Percentiles rank a stretch among this genome's conserved stretches.
phyloP scores from a whole-genome alignment of 2,329 filamentous ascomycete genomes.

The Rutstroemia sp. region DNA sequence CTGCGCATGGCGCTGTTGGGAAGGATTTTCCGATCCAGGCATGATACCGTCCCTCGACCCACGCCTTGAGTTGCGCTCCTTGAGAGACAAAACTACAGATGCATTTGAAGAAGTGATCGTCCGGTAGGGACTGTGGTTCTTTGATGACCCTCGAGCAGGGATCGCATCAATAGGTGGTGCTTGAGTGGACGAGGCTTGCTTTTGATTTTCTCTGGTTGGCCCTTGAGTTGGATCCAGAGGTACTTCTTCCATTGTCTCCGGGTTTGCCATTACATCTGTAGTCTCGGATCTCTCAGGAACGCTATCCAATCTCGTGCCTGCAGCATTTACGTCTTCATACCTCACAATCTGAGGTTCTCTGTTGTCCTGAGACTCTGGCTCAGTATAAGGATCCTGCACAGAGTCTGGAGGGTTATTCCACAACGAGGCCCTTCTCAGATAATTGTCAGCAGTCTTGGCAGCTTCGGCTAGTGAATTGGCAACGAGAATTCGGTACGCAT shows the following conservation, averaged over 20 bases:
- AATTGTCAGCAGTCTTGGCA: constrained; percentile 21
- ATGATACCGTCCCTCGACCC: background rate
- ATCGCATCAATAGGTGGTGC: constrained; percentile 3
- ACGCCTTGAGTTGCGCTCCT: background rate
- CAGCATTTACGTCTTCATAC: background rate
- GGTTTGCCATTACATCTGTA: background rate
- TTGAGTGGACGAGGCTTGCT: constrained; percentile 7
- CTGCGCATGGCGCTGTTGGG: constrained; percentile 10
- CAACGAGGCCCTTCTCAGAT: constrained; percentile 18
- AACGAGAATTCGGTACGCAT: constrained; percentile 20
- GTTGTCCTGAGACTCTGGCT: background rate
- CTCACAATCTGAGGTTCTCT: background rate
- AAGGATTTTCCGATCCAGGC: constrained; percentile 9
- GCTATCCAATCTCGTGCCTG: background rate
- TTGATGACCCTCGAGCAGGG: constrained; percentile 15
- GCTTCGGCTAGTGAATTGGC: constrained; percentile 20
- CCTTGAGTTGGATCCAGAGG: constrained; percentile 3
- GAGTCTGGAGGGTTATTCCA: constrained; percentile 11
- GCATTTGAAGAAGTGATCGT: constrained; percentile 7
- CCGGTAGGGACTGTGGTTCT: constrained; percentile 11
- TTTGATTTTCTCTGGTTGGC: constrained; percentile 6
- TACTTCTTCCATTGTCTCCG: constrained; percentile 6
- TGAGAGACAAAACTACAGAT: constrained; percentile 6
- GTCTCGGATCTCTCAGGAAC: background rate
- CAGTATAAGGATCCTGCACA: background rate